Evolutionary conservation across 225 moss, liverwort and hornwort genomes (phyloP).

Genomic region (Asterella californica): DNA sequence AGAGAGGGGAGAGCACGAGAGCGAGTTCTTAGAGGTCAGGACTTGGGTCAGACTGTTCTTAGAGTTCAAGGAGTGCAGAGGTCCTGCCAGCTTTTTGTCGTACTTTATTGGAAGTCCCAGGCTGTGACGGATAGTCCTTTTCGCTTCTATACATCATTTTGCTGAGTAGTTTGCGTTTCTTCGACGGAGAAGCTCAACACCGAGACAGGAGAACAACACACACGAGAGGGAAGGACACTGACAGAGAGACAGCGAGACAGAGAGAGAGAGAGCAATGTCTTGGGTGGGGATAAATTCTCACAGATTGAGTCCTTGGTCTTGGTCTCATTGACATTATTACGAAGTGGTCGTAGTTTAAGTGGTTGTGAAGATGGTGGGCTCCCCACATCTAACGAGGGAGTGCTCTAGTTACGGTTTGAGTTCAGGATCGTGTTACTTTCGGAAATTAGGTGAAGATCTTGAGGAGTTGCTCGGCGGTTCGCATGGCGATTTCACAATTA

Average conservation of each 20-base stretch:
- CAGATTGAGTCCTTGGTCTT: background rate
- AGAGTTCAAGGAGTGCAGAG: background rate
- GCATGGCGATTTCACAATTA: constrained; percentile 53
- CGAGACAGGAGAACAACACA: background rate
- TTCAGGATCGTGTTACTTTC: constrained; percentile 20
- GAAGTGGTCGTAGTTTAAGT: background rate
- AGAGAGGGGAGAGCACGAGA: background rate
- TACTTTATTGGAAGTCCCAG: constrained; percentile 6
- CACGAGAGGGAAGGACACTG: background rate
- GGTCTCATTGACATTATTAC: background rate
- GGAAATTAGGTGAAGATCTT: constrained; percentile 57
- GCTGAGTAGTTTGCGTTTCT: background rate
- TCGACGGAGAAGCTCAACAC: background rate
- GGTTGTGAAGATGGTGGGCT: constrained; percentile 24
- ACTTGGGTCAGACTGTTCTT: background rate
- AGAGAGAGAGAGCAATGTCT: constrained; percentile 9
- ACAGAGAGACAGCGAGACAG: background rate
- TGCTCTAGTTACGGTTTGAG: constrained; percentile 15
- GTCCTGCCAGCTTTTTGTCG: constrained; percentile 18
- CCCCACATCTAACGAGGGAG: background rate
- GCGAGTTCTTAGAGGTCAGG: background rate
- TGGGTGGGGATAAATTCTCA: background rate
- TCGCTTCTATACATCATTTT: background rate
- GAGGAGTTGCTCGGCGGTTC: constrained; percentile 43
- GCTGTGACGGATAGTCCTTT: background rate